Conservation (phyloP, 1,139 yeast genomes). For the Insectozyma bohioensis region DNA sequence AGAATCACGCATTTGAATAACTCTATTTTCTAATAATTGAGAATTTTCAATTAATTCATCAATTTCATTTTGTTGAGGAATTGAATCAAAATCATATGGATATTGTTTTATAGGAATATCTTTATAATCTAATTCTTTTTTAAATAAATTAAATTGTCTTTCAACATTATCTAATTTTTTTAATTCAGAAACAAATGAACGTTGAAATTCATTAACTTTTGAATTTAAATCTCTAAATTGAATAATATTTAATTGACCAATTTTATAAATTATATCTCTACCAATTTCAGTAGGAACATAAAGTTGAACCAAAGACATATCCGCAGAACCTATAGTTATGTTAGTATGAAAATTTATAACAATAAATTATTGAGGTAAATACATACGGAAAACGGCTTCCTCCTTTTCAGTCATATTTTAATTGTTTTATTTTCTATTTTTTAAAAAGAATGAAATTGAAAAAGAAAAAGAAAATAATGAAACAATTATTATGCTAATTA, state of each 20-base stretch:
- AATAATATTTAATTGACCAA: slow-evolving; percentile 63
- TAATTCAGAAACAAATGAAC: slow-evolving; percentile 69
- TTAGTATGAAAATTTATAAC: no score
- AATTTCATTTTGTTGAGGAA: slow-evolving; percentile 60
- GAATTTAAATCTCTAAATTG: slow-evolving; percentile 73
- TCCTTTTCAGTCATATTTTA: slow-evolving; percentile 41
- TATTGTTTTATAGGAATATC: slow-evolving; percentile 43
- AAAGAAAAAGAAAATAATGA: no score
- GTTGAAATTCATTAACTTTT: slow-evolving; percentile 67
- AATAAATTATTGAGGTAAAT: no score
- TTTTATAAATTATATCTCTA: slow-evolving; percentile 60
- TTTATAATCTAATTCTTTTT: slow-evolving; percentile 48
- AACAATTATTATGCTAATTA: no score
- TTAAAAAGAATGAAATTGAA: no score
- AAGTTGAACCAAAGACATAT: slow-evolving; percentile 72
- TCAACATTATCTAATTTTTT: slow-evolving; percentile 68
- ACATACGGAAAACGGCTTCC: slow-evolving; percentile 72
- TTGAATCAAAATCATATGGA: slow-evolving; percentile 42
- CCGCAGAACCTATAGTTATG: no score
- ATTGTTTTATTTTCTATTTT: no score
- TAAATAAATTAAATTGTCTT: slow-evolving; percentile 58
- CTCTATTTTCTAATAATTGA: slow-evolving; percentile 47
- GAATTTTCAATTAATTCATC: slow-evolving; percentile 75
- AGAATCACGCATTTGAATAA: slow-evolving; percentile 40
- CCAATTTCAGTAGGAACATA: slow-evolving; percentile 72